phyloP scores from a whole-genome alignment of 2,329 filamentous ascomycete species.

The Coniosporium tulheliwenetii region DNA sequence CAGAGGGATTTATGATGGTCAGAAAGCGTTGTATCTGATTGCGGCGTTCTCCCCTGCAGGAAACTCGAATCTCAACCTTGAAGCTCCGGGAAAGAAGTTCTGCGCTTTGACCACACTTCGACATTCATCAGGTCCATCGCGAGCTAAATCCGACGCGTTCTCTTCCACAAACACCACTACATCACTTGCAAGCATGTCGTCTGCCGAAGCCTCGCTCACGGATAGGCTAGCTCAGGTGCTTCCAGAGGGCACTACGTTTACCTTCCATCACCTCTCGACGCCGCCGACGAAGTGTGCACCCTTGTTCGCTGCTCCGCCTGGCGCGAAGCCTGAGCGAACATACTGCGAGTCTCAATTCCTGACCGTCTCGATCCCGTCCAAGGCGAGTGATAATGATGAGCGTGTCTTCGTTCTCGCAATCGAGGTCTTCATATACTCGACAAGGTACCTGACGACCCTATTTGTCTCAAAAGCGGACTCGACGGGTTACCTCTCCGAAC shows the following conservation, averaged over 20 bases:
- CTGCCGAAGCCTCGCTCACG: slow-evolving; percentile 12
- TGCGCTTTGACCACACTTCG: too few relatives aligned
- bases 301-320: slow-evolving; percentile 65
- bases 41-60: too few relatives aligned
- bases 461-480: slow-evolving; percentile 97
- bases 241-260: slow-evolving; percentile 42
- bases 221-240: slow-evolving; percentile 36
- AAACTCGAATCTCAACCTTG: too few relatives aligned
- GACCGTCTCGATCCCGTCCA: slow-evolving; percentile 33
- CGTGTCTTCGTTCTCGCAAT: slow-evolving; percentile 66
- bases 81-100: too few relatives aligned
- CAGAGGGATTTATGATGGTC: too few relatives aligned
- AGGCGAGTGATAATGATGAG: slow-evolving; percentile 9
- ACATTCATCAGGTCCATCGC: too few relatives aligned
- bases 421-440: slow-evolving; percentile 76
- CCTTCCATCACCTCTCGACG: slow-evolving; percentile 75
- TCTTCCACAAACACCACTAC: too few relatives aligned
- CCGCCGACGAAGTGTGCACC: slow-evolving; percentile 59
- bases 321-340: slow-evolving; percentile 56
- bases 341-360: slow-evolving; percentile 78
- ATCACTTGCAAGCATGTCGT: too few relatives aligned
- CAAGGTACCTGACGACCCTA: slow-evolving; percentile 63
- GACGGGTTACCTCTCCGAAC: slow-evolving; percentile 64
- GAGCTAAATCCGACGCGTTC: too few relatives aligned
- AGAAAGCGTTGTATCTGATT: too few relatives aligned